Evolutionary conservation across 495 filamentous ascomycete species (phyloP).

Genomic region (Lineolata rhizophorae): DNA sequence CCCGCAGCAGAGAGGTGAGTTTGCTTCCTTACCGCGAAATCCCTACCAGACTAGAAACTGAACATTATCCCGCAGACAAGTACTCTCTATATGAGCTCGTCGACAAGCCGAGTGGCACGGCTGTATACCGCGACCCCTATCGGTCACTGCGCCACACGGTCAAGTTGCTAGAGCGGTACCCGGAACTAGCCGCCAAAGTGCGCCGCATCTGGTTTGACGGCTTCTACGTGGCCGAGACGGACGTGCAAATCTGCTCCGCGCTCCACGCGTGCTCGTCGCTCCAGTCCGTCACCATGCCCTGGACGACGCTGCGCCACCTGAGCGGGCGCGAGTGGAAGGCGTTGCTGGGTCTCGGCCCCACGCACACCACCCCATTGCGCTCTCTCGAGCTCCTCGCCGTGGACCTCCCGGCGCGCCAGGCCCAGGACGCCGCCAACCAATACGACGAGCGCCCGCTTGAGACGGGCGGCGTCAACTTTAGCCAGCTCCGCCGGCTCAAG

Average conservation of each 20-base stretch:
- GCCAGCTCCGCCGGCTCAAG: conserved; percentile 25
- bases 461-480: conserved; percentile 20
- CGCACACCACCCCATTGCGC: conserved; percentile 19
- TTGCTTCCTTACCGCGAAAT: neutral
- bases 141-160: conserved; percentile 23
- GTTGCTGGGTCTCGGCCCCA: conserved; percentile 19
- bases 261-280: conserved; percentile 22
- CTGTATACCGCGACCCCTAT: conserved; percentile 31
- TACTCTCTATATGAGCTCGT: conserved; percentile 20
- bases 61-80: conserved; percentile 8
- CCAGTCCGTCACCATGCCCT: conserved; percentile 25
- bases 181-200: conserved; percentile 23
- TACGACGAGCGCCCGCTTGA: conserved; percentile 14
- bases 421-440: conserved; percentile 11
- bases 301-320: conserved; percentile 27
- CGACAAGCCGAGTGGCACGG: conserved; percentile 18
- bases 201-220: conserved; percentile 33
- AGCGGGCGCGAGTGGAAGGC: conserved; percentile 22
- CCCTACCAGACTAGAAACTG: neutral
- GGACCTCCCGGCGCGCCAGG: conserved; percentile 20
- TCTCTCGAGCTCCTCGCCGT: conserved; percentile 28
- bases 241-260: conserved; percentile 21
- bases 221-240: conserved; percentile 26
- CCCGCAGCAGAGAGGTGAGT: conserved; percentile 13
- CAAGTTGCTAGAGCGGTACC: conserved; percentile 20